Percentiles rank a stretch among this genome's conserved stretches.
Evolutionary conservation across 495 filamentous ascomycete genomes (phyloP).

Genomic region (Xylaria bambusicola): DNA sequence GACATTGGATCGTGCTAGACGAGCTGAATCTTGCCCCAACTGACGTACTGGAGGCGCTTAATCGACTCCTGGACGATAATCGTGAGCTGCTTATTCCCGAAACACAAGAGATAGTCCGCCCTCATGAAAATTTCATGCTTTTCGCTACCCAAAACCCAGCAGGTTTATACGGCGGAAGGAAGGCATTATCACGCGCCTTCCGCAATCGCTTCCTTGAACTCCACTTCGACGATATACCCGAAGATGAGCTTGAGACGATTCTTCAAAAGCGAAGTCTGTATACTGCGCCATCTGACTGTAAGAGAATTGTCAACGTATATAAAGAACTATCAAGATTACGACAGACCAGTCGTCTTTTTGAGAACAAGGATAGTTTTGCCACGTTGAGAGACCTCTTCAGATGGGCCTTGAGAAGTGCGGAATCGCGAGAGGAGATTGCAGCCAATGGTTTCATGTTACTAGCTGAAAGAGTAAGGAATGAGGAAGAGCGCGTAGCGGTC

Average conservation of each 20-base stretch:
- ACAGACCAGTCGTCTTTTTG: conserved; percentile 86
- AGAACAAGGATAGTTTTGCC: conserved; percentile 97
- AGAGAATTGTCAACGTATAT: conserved; percentile 90
- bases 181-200: conserved; percentile 89
- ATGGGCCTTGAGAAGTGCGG: conserved; percentile 87
- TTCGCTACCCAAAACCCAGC: conserved; percentile 99
- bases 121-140: conserved; percentile 93
- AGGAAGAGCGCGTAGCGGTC: conserved; percentile 79
- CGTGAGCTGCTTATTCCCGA: conserved; percentile 96
- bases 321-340: conserved; percentile 84
- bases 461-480: conserved; percentile 89
- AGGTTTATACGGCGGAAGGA: conserved; percentile 92
- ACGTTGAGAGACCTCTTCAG: conserved; percentile 95
- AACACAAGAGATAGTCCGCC: conserved; percentile 89
- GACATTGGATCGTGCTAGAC: conserved; percentile 97
- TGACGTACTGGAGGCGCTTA: conserved; percentile 93
- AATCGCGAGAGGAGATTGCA: conserved; percentile 85
- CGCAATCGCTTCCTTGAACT: conserved; percentile 95
- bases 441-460: conserved; percentile 94
- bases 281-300: conserved; percentile 88
- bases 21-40: conserved; percentile 96
- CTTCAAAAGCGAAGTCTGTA: conserved; percentile 80
- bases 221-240: conserved; percentile 97
- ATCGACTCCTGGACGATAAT: conserved; percentile 94
- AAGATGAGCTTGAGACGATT: conserved; percentile 92